Conservation (phyloP, 129 eudicot species). For the Centaurea solstitialis region DNA sequence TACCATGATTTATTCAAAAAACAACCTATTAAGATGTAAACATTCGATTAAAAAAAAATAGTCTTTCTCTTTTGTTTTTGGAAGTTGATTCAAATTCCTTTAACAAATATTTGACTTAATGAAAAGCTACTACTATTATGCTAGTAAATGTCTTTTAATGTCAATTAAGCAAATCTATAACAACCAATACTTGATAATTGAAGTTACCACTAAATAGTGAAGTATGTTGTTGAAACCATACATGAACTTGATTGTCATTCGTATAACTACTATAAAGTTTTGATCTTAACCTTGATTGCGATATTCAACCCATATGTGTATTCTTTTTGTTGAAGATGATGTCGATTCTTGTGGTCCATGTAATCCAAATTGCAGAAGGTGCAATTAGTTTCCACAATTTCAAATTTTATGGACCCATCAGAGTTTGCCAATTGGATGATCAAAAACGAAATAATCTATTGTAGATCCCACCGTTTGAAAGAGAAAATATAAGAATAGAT, state of each 20-base stretch:
- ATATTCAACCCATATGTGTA: neutral
- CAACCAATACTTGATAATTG: too few relatives aligned
- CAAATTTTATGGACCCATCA: neutral
- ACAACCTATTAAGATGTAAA: neutral
- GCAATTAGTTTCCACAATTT: neutral
- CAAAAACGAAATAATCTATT: neutral
- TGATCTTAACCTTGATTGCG: neutral
- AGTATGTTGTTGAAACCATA: neutral
- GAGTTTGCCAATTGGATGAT: neutral
- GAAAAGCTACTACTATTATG: too few relatives aligned
- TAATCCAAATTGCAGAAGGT: neutral
- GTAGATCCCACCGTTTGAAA: neutral
- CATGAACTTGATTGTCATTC: neutral
- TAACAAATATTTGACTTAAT: neutral
- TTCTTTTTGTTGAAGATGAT: neutral
- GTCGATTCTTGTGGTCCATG: neutral
- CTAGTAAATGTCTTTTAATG: too few relatives aligned
- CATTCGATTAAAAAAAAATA: neutral
- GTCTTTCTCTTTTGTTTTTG: neutral
- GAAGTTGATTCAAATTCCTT: neutral
- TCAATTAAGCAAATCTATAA: too few relatives aligned
- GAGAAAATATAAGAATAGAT: neutral
- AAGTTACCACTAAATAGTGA: neutral
- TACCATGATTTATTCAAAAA: neutral
- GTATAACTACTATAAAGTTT: neutral